Base-by-base conservation (phyloP, 495 filamentous ascomycete genomes). In the Bryoglossum gracile region DNA sequence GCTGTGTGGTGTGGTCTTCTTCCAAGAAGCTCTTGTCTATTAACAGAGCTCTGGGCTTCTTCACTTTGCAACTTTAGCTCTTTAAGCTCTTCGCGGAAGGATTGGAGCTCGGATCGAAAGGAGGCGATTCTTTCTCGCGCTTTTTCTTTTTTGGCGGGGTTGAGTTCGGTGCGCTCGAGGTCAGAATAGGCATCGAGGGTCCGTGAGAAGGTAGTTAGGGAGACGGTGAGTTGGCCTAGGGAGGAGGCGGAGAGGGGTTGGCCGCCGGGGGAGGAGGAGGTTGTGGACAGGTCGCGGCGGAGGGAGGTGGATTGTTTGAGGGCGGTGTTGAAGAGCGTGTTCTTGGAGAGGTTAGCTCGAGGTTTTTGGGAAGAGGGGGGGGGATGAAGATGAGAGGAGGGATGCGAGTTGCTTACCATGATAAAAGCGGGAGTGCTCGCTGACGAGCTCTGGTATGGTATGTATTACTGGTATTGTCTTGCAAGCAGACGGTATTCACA, bases 241-340 rank as follows among this genome's bases (percentile, higher is more conserved):
- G 76, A 59, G 38, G 80, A 78, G 9, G 84, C 75, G 46, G 72
- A 76, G 19, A 71, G 61, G 9, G 78, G 75, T 9, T 78, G 74
- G 53, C 82, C 75, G 41, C 83, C 66, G 56, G 50, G 47, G 3
- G 53, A 37, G 4, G 57, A 48, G n/a, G n/a, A n/a, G n/a, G n/a
- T n/a, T n/a, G n/a, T n/a, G 55, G 86, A 79, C 43, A 96, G 81
- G 65, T 95, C 89, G 51, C 81, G 82, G 55, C 89, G 87, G 61
- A 95, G 83, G 5, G 87, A 76, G 47, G 86, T 89, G 37, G 83
- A 86, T 71, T 96, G 91, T 68, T 94, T 94, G 23, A 95, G 78
- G 24, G 92, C 91, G 14, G 89, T 91, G 67, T 96, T 96, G 78
- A 95, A 96, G 52, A 91, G 78, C 13, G 87, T 87, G 65, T 95